Conservation (phyloP, 2,329 filamentous ascomycete species). For the Trichophyton benhamiae region DNA sequence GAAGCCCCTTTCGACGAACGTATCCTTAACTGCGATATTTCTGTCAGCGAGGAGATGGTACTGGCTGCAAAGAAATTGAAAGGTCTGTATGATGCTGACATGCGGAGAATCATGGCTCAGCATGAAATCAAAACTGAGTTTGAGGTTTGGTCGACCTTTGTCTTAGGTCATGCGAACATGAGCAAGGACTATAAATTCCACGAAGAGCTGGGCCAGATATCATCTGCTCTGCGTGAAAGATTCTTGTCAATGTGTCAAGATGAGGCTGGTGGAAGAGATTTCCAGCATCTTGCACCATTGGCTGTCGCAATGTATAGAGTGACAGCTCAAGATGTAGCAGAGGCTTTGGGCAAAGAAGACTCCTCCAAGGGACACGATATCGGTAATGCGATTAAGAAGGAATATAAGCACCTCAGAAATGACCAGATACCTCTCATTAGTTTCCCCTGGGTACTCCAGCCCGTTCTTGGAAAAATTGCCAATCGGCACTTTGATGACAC, state of each 20-base stretch:
- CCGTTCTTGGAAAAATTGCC: constrained; percentile 58
- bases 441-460: constrained; percentile 83
- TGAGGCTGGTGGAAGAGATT: constrained; percentile 49
- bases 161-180: constrained; percentile 59
- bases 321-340: constrained; percentile 57
- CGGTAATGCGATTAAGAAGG: constrained; percentile 9
- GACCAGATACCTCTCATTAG: constrained; percentile 64
- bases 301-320: constrained; percentile 80
- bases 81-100: constrained; percentile 58
- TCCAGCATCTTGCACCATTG: constrained; percentile 53
- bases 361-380: constrained; percentile 10
- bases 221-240: constrained; percentile 52
- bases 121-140: constrained; percentile 77
- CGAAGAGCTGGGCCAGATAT: constrained; percentile 64
- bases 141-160: constrained; percentile 80
- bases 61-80: constrained; percentile 56
- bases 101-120: constrained; percentile 73
- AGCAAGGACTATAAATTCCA: constrained; percentile 73
- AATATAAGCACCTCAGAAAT: constrained; percentile 16
- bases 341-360: constrained; percentile 41
- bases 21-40: constrained; percentile 51
- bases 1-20: constrained; percentile 61
- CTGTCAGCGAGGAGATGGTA: constrained; percentile 44
- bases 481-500: constrained; percentile 26
- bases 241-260: constrained; percentile 57